Percentiles rank a stretch among this genome's conserved stretches.
phyloP scores from a whole-genome alignment of 2,329 filamentous ascomycete genomes.

The Aureobasidium sp. region DNA sequence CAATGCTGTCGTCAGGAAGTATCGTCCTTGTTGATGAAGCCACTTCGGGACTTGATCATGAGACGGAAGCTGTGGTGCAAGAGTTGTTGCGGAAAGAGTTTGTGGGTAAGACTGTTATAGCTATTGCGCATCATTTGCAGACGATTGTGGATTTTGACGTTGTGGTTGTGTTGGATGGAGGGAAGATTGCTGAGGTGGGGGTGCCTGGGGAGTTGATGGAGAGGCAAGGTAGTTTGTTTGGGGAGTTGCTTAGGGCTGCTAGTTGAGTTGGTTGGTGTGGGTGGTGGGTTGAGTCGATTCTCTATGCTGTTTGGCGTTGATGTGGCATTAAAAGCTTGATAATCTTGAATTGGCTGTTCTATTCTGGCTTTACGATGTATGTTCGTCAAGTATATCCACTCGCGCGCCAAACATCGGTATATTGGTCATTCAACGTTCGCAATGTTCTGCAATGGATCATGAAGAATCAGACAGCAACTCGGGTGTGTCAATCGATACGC shows the following conservation, averaged over 20 bases:
- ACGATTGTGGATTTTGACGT: slow-evolving; percentile 50
- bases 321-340: not conserved
- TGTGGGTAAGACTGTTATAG: slow-evolving; percentile 51
- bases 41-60: slow-evolving; percentile 28
- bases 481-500: too few relatives aligned
- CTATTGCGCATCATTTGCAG: slow-evolving; percentile 51
- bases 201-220: slow-evolving; percentile 21
- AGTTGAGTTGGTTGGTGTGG: not conserved
- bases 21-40: slow-evolving; percentile 43
- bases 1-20: slow-evolving; percentile 35
- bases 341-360: not conserved
- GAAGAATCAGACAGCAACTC: too few relatives aligned
- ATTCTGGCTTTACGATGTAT: too few relatives aligned
- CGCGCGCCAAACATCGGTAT: too few relatives aligned
- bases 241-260: slow-evolving; percentile 9
- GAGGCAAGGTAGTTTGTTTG: slow-evolving; percentile 17
- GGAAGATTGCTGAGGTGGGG: slow-evolving; percentile 39
- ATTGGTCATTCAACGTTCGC: too few relatives aligned
- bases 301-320: too few relatives aligned
- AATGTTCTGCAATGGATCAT: too few relatives aligned
- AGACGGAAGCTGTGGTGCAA: slow-evolving; percentile 18
- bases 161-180: slow-evolving; percentile 46
- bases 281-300: too few relatives aligned
- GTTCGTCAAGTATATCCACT: too few relatives aligned
- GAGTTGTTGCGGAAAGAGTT: slow-evolving; percentile 44